phyloP scores from a whole-genome alignment of 768 basidiomycete genomes.

The Asterophora lycoperdoides region DNA sequence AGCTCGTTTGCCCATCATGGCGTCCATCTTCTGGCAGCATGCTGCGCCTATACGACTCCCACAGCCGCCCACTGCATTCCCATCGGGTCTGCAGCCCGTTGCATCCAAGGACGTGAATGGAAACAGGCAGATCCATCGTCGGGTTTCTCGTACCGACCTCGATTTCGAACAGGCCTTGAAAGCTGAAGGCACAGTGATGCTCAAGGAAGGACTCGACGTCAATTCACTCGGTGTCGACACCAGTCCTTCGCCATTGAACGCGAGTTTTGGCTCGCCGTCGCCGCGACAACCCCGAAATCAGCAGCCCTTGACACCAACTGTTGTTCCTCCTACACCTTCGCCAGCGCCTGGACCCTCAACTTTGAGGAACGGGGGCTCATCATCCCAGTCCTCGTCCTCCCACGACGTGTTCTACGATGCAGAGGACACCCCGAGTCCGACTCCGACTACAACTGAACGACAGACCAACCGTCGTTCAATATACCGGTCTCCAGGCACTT shows the following conservation, averaged over 20 bases:
- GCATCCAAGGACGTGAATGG: slow-evolving; percentile 45
- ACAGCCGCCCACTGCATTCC: slow-evolving; percentile 43
- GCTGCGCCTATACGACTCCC: slow-evolving; percentile 36
- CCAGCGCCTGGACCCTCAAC: slow-evolving; percentile 35
- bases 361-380: slow-evolving; percentile 24
- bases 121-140: slow-evolving; percentile 38
- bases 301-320: slow-evolving; percentile 55
- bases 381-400: slow-evolving; percentile 50
- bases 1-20: slow-evolving; percentile 45
- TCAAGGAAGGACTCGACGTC: slow-evolving; percentile 71
- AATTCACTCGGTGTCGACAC: slow-evolving; percentile 55
- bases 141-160: slow-evolving; percentile 68
- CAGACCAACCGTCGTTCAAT: slow-evolving; percentile 78
- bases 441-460: slow-evolving; percentile 40
- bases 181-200: slow-evolving; percentile 59
- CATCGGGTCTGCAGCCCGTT: slow-evolving; percentile 52
- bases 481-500: slow-evolving; percentile 84
- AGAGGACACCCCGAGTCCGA: slow-evolving; percentile 39
- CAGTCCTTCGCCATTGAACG: slow-evolving; percentile 36
- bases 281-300: slow-evolving; percentile 33
- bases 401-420: slow-evolving; percentile 61
- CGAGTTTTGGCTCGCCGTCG: slow-evolving; percentile 39
- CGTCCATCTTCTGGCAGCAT: slow-evolving; percentile 58
- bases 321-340: slow-evolving; percentile 69
- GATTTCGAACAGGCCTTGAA: slow-evolving; percentile 79